Base-by-base conservation (phyloP, 805 yeast genomes). In the Ascoidea asiatica region DNA sequence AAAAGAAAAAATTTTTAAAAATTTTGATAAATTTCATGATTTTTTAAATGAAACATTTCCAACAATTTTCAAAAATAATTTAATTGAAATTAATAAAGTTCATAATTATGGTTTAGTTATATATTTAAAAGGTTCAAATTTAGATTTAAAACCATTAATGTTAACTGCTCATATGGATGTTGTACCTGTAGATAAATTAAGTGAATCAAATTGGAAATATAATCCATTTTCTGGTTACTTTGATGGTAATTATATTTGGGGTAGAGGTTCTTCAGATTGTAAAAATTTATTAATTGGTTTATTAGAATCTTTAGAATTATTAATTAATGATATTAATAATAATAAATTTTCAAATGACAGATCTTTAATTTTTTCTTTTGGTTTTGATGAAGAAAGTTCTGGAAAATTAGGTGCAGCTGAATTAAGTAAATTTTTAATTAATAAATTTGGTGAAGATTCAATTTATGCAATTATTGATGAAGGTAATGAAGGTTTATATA, bases 91-190 rank as follows among this genome's bases (percentile, higher is more conserved):
- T 18, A n/a, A n/a, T n/a, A n/a, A n/a, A n/a, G 73, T 81, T 44
- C 82, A 82, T 57, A 66, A 74, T 5, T 73, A 75, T 50, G 86
- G 84, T 2, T 62, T 85, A 44, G 65, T 85, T 1, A 70, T 65
- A 56, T 77, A 83, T 17, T 74, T 84, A 73, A 55, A 68, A 47
- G 92, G 94, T 4, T 57, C 72, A 4, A 54, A 72, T 41, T 37
- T 52, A 8, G 46, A 57, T 3, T 62, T 79, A 49, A 78, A 80
- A 56, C 94, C 95, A 13, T 52, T 79, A 21, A 55, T 85, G 60
- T 64, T 83, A 43, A 74, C 81, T 54, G 89, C 90, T 1, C 95
- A 85, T 57, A 81, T 75, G 58, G 94, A 84, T 54, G 85, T 80
- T 4, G 95, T 85, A 20, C 94, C 95, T 1, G 81, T 82, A 7